Percentiles rank a stretch among this genome's conserved stretches.
Conservation (phyloP, 1,139 yeast species). For the Blastobotrys proliferans region DNA sequence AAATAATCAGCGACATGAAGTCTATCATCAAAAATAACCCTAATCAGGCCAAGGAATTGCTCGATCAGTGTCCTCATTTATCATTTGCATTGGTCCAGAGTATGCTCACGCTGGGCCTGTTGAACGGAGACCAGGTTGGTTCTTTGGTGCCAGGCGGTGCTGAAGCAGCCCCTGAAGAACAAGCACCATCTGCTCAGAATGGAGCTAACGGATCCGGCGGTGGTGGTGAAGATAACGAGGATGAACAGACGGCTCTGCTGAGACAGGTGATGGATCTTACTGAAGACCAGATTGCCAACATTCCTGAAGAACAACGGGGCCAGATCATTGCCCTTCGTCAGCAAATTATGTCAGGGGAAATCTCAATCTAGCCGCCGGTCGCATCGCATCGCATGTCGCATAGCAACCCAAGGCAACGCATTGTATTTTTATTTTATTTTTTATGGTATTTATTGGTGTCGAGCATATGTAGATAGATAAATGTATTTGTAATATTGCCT, state of each 20-base stretch:
- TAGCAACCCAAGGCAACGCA: too few relatives aligned
- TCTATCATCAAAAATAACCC: conserved; percentile 62
- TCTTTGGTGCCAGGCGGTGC: conserved; percentile 26
- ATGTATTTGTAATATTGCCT: too few relatives aligned
- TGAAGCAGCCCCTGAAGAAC: background rate
- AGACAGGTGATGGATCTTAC: conserved; percentile 51
- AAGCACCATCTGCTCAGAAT: too few relatives aligned
- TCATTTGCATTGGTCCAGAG: conserved; percentile 79
- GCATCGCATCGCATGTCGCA: too few relatives aligned
- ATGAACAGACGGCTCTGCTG: conserved; percentile 40
- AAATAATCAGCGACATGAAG: conserved; percentile 57
- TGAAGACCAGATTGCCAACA: conserved; percentile 56
- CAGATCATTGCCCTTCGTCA: conserved; percentile 29
- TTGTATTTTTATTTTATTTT: background rate
- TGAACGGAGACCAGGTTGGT: conserved; percentile 48
- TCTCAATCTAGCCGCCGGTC: conserved; percentile 21
- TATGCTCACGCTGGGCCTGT: conserved; percentile 51
- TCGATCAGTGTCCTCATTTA: conserved; percentile 75
- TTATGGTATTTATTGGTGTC: background rate
- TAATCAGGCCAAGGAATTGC: conserved; percentile 53
- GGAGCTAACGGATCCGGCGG: conserved; percentile 13
- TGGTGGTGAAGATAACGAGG: conserved; percentile 14
- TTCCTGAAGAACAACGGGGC: conserved; percentile 55
- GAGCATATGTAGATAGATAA: background rate
- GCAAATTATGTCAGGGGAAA: conserved; percentile 31